Conservation (phyloP, 441 rosid species). For the Breynia disticha region DNA sequence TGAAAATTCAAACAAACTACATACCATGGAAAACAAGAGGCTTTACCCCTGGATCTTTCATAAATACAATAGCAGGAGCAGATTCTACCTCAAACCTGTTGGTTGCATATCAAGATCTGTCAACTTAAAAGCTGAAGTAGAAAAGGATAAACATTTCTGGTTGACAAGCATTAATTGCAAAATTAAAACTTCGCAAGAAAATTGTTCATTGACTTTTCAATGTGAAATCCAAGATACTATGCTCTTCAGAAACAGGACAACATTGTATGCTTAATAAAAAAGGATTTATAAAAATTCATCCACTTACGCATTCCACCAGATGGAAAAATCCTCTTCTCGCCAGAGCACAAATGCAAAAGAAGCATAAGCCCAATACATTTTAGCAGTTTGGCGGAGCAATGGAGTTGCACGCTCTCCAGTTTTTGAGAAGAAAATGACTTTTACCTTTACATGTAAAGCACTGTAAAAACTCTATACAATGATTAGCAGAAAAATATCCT, state of each 20-base stretch:
- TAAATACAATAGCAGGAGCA: constrained; percentile 81
- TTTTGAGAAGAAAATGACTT: constrained; percentile 87
- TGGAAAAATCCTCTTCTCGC: constrained; percentile 85
- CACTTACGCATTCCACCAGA: constrained; percentile 95
- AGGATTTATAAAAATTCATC: constrained; percentile 19
- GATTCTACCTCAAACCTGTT: constrained; percentile 92
- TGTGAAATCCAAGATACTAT: neutral
- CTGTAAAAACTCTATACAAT: neutral
- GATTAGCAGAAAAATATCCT: neutral
- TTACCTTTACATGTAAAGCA: constrained; percentile 41
- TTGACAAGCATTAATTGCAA: too few relatives aligned
- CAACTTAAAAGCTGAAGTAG: neutral
- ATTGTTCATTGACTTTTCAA: neutral
- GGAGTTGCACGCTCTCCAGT: constrained; percentile 98
- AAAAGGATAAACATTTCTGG: constrained; percentile 1
- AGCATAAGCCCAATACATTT: constrained; percentile 68
- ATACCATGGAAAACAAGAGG: constrained; percentile 82
- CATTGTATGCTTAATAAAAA: neutral
- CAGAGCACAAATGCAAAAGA: constrained; percentile 77
- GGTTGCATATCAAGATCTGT: constrained; percentile 21
- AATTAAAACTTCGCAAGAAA: too few relatives aligned
- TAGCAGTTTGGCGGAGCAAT: constrained; percentile 67
- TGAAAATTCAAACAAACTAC: constrained; percentile 15
- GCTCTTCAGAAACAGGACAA: neutral
- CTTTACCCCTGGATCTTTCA: constrained; percentile 88